These are phyloP conservation scores for Cyberlindnera meyerae DNA, from an alignment of 805 yeast genomes.

Conservation along the genomic window DNA sequence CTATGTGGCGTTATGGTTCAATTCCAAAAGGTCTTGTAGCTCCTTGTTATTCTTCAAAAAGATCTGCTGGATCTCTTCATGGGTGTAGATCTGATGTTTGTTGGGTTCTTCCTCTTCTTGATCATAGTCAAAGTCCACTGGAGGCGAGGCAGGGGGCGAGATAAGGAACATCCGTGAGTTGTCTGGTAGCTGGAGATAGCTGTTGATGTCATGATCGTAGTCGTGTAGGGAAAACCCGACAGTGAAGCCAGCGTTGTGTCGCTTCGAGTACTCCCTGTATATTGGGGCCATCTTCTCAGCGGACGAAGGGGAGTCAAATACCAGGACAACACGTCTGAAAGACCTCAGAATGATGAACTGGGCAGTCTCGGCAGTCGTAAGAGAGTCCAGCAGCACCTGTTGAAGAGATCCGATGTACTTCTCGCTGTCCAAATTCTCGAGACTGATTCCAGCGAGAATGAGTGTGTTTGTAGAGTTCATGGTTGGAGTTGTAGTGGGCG, in stretches of 20 bases:
- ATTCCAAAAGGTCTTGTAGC: constrained; percentile 12
- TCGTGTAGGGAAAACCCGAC: constrained; percentile 20
- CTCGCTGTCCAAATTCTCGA: constrained; percentile 15
- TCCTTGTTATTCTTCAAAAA: constrained; percentile 19
- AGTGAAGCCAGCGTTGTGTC: constrained; percentile 4
- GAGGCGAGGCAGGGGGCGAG: constrained; percentile 40
- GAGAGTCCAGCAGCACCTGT: constrained; percentile 20
- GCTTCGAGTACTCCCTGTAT: constrained; percentile 2
- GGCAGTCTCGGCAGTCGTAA: constrained; percentile 17
- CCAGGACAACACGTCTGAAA: constrained; percentile 24
- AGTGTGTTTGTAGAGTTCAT: constrained; percentile 24
- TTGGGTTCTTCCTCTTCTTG: constrained; percentile 35
- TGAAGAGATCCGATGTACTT: constrained; percentile 20
- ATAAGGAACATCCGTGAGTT: constrained; percentile 32
- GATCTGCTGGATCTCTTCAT: constrained; percentile 22
- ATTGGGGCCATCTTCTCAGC: constrained; percentile 6
- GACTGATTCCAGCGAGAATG: constrained; percentile 21
- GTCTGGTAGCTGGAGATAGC: constrained; percentile 30
- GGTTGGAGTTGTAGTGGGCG: no score
- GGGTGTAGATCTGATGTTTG: constrained; percentile 25
- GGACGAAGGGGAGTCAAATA: constrained; percentile 17
- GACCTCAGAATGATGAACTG: constrained; percentile 27
- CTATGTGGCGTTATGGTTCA: constrained; percentile 10
- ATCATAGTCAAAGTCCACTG: constrained; percentile 36
- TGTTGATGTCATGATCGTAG: constrained; percentile 12